These are phyloP conservation scores for Kurtzmaniella quercitrusa DNA, from an alignment of 1,139 yeast genomes.

Conservation along the genomic window DNA sequence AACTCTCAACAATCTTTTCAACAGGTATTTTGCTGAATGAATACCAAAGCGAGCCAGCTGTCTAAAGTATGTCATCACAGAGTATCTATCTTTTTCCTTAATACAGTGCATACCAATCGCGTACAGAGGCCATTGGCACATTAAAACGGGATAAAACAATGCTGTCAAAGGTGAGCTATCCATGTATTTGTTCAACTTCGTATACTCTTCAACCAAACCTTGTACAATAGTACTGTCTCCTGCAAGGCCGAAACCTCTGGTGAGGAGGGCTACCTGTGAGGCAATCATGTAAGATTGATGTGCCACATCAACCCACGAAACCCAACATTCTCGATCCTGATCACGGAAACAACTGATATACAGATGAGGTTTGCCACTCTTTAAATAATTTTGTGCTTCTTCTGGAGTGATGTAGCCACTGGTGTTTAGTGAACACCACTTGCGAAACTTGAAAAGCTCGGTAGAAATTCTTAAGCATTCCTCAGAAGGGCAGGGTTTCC, in stretches of 20 bases:
- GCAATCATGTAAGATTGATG: constrained; percentile 38
- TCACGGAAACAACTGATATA: background rate
- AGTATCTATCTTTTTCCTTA: constrained; percentile 37
- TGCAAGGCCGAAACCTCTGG: constrained; percentile 31
- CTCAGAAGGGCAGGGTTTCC: constrained; percentile 8
- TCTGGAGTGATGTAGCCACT: background rate
- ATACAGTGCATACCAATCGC: constrained; percentile 56
- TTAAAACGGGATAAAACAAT: constrained; percentile 31
- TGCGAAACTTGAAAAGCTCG: background rate
- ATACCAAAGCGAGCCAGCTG: constrained; percentile 42
- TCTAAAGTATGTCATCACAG: constrained; percentile 43
- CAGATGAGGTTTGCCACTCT: background rate
- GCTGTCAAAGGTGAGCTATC: constrained; percentile 18
- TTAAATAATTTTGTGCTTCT: background rate
- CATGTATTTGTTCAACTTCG: constrained; percentile 24
- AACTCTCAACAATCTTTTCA: constrained; percentile 33
- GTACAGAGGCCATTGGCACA: constrained; percentile 63
- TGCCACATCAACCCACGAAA: constrained; percentile 43
- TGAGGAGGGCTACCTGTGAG: constrained; percentile 30
- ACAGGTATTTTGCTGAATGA: constrained; percentile 48
- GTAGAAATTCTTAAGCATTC: background rate
- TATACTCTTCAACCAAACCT: constrained; percentile 25
- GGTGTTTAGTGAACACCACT: background rate
- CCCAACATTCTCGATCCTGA: constrained; percentile 6
- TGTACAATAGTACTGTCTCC: constrained; percentile 37